These are phyloP conservation scores for Sungouiella thailandica DNA, from an alignment of 805 yeast species.

Conservation along the genomic window DNA sequence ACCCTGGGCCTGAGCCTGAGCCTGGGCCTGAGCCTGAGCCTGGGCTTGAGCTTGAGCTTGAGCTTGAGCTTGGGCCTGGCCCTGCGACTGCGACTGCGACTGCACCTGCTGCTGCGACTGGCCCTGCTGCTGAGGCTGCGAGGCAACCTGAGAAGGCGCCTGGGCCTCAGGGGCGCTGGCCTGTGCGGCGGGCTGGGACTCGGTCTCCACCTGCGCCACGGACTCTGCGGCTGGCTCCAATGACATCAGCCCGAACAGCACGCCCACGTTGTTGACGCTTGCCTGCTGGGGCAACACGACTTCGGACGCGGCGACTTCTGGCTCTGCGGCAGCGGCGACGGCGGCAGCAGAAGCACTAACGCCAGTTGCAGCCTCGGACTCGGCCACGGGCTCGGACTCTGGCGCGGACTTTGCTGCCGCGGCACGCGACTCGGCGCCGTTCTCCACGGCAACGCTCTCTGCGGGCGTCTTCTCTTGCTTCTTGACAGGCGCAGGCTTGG, in stretches of 20 bases:
- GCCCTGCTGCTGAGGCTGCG: slow-evolving; percentile 6
- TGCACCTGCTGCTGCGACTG: slow-evolving; percentile 5
- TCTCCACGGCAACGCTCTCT: slow-evolving; percentile 12
- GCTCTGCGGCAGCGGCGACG: slow-evolving; percentile 60
- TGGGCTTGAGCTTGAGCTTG: slow-evolving; percentile 2
- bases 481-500: slow-evolving; percentile 37
- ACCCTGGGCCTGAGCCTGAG: slow-evolving; percentile 6
- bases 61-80: slow-evolving; percentile 23
- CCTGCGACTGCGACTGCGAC: slow-evolving; percentile 4
- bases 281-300: slow-evolving; percentile 52
- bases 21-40: slow-evolving; percentile 6
- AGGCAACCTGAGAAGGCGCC: slow-evolving; percentile 23
- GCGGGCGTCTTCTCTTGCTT: slow-evolving; percentile 10
- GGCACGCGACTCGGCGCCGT: slow-evolving; percentile 4
- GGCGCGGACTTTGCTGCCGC: no score
- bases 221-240: slow-evolving; percentile 37
- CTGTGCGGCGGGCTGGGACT: slow-evolving; percentile 2
- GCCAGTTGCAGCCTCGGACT: slow-evolving; percentile 11
- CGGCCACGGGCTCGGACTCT: slow-evolving; percentile 13
- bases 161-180: slow-evolving; percentile 6
- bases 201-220: slow-evolving; percentile 14
- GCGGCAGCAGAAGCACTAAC: slow-evolving; percentile 13
- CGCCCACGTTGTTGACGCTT: slow-evolving; percentile 48
- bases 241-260: slow-evolving; percentile 59
- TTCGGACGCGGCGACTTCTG: slow-evolving; percentile 43